Base-by-base conservation (phyloP, 345 rosid species). In the Iberis pinnata region DNA sequence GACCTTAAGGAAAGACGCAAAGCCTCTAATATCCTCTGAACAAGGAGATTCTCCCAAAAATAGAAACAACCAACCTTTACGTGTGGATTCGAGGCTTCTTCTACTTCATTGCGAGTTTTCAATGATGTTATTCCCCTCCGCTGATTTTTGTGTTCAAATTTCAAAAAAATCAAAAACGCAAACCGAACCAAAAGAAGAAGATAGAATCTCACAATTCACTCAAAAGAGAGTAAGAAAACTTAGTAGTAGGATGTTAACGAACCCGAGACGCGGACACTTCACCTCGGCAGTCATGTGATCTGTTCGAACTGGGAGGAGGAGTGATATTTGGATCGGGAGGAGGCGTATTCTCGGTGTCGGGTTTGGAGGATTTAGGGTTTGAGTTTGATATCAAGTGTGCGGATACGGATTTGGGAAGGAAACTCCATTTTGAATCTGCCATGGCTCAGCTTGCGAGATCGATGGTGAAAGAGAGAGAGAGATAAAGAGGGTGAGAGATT, bases 351-450 rank as follows among this genome's bases (percentile, higher is more conserved):
- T 92, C 94, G 18, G 73, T 42, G 36, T 70, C 61, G 32, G 70
- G 20, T 56, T 67, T 75, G 47, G 66, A 33, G 32, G 52, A 32
- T 43, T 58, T 71, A 50, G 70, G 48, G 75, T 47, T 58, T 29
- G 64, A 27, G 43, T 35, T 42, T 19, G 78, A 40, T 20, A 62
- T 86, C 38, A 59, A 68, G 55, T 71, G 78, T 18, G 76, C 44
- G 33, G 88, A 74, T 26, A 80, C 65, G 44, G 97, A 85, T 70
- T 73, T 78, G 11, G 89, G 76, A 17, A 92, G 82, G 41, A 85
- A 60, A 73, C 65, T 83, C 46, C 97, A 72, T 17, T 76, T 52
- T 0, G 97, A 9, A 9, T 67, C 72, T 9, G 77, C 61, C 73
- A 69, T 68, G n/a, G 26, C 27, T 48, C 35, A 42, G 64, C 40